phyloP scores from a whole-genome alignment of 352 stramenopile species.

The Thalassiosira oceanica region DNA sequence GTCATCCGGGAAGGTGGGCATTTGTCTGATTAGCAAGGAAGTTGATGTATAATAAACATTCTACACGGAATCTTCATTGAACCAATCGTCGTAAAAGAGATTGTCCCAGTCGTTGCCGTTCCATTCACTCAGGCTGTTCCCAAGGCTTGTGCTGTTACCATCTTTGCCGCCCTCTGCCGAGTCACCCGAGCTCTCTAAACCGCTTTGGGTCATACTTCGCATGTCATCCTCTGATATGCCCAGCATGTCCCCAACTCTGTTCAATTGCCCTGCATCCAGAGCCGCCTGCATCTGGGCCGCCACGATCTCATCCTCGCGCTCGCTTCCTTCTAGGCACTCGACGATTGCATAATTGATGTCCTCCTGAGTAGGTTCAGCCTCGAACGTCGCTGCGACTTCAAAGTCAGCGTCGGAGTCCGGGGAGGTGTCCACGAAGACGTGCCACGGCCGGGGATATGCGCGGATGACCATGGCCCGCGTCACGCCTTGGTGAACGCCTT shows the following conservation, averaged over 20 bases:
- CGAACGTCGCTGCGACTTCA: slow-evolving; percentile 79
- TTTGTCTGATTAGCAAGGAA: too few relatives aligned
- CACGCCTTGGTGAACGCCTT: slow-evolving; percentile 57
- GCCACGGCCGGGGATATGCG: slow-evolving; percentile 62
- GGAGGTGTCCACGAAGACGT: slow-evolving; percentile 81
- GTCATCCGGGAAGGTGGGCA: too few relatives aligned
- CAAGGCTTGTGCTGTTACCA: slow-evolving; percentile 36
- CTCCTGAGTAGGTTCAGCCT: slow-evolving; percentile 70
- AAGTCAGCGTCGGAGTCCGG: slow-evolving; percentile 79
- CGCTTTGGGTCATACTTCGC: slow-evolving; percentile 47
- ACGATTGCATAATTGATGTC: slow-evolving; percentile 80
- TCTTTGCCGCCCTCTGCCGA: slow-evolving; percentile 7
- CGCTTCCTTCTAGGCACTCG: slow-evolving; percentile 81
- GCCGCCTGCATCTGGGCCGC: slow-evolving; percentile 81
- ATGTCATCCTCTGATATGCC: slow-evolving; percentile 62
- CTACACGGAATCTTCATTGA: slow-evolving; percentile 2
- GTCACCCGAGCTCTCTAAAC: slow-evolving; percentile 38
- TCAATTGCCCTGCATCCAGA: slow-evolving; percentile 75
- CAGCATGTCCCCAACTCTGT: slow-evolving; percentile 74
- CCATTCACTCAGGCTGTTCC: slow-evolving; percentile 42
- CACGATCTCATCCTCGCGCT: slow-evolving; percentile 80
- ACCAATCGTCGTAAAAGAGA: slow-evolving; percentile 46
- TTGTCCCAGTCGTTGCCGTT: slow-evolving; percentile 54
- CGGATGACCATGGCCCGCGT: slow-evolving; percentile 79
- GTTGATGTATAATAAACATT: too few relatives aligned